Evolutionary conservation across 805 yeast species (phyloP), one percentile per base, ranked within the genome.

Genomic region (Kazachstania viticola): DNA sequence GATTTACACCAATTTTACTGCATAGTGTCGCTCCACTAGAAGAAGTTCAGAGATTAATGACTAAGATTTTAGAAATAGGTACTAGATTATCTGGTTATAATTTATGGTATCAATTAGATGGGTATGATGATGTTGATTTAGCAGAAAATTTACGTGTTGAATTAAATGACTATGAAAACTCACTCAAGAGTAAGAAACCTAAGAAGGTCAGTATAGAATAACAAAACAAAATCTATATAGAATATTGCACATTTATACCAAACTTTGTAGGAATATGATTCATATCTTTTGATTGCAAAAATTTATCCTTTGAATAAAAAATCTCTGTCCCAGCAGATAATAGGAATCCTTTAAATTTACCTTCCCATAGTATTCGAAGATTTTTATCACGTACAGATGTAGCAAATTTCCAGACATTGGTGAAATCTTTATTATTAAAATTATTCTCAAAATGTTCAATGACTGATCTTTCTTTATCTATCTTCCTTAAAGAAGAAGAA

Each of bases 101-200:
- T 49, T 60, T 84, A 14, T 85, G 95, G 95, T 82, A 78, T 46
- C 83, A 80, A 44, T 64, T 88, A 9, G 91, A 80, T 52, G 87
- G 84, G 1, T 65, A 70, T 28, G 70, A 73, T 33, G 91, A 81
- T 49, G 82, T 75, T 40, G 54, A 57, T 1, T 44, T 79, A 29
- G 80, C 81, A 0, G 91, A 81, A 44, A 61, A 64, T 6, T 52
- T 79, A 25, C 64, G 93, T 43, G 61, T 63, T 28, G 75, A 71
- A 34, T 54, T 78, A 31, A 66, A 64, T 33, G 65, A 64, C 13
- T 70, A 69, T 46, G 82, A 75, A 42, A 69, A 60, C 31, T 56
- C 58, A 16, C 49, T 61, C 34, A 60, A 54, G 45, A 49, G 55
- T 22, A 58, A 51, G 56, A 39, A 56, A 45, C 28, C 58, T 46